Conservation (phyloP, 1,284 basidiomycete genomes). For the Uromyces viciae-fabae region DNA sequence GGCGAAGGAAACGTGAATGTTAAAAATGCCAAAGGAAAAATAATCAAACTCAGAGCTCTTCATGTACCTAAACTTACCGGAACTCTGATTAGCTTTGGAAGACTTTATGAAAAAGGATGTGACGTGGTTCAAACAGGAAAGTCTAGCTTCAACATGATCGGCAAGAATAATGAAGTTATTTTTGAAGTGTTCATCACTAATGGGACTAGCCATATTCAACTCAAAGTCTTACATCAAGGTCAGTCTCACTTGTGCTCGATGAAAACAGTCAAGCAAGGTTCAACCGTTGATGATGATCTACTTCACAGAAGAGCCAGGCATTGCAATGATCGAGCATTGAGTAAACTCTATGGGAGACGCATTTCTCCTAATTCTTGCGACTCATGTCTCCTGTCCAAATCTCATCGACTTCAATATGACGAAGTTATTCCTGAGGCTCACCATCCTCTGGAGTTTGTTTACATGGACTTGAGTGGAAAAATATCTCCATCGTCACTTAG, state of each 20-base stretch:
- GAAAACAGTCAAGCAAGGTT: neutral
- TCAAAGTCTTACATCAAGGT: neutral
- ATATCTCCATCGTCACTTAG: neutral
- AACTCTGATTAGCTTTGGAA: conserved; percentile 2
- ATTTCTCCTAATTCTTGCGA: neutral
- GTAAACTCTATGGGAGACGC: neutral
- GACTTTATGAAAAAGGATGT: neutral
- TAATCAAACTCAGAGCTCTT: neutral
- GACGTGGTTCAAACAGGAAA: neutral
- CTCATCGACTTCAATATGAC: neutral
- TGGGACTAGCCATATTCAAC: neutral
- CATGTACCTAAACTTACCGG: neutral
- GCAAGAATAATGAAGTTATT: neutral
- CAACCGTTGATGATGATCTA: neutral
- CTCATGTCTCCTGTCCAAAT: conserved; percentile 9
- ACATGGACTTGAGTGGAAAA: conserved; percentile 22
- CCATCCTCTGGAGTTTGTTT: neutral
- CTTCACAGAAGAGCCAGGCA: neutral
- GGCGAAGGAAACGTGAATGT: neutral
- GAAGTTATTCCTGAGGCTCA: neutral
- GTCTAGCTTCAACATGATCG: neutral
- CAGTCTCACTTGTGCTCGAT: neutral
- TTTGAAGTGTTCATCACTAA: neutral
- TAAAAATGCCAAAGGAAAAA: neutral
- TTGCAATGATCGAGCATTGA: neutral